Conservation (phyloP, 371 early-diverging fungal species). For the Batkoa obscura region DNA sequence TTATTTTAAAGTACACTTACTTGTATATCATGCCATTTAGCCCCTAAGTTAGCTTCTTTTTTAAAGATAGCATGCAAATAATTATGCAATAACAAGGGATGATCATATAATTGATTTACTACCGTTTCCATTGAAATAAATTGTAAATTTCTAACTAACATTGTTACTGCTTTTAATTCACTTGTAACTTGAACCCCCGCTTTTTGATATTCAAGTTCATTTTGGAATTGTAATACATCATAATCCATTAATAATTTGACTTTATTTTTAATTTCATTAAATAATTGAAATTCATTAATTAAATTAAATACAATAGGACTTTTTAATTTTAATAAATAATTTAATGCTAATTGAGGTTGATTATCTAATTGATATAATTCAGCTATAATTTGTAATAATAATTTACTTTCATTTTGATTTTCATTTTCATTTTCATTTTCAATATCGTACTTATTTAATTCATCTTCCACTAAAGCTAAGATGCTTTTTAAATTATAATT, state of each 20-base stretch:
- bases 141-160: slow-evolving; percentile 66
- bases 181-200: slow-evolving; percentile 8
- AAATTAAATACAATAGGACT: slow-evolving; percentile 49
- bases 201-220: slow-evolving; percentile 8
- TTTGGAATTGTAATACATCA: slow-evolving; percentile 27
- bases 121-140: slow-evolving; percentile 55
- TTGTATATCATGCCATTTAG: slow-evolving; percentile 65
- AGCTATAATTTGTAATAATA: too few relatives aligned
- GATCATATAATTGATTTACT: slow-evolving; percentile 34
- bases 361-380: slow-evolving; percentile 14
- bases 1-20: slow-evolving; percentile 8
- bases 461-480: too few relatives aligned
- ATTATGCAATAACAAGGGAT: slow-evolving; percentile 44
- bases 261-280: slow-evolving; percentile 52
- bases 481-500: too few relatives aligned
- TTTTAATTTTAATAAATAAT: slow-evolving; percentile 51
- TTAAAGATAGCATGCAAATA: slow-evolving; percentile 76
- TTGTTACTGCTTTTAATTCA: slow-evolving; percentile 36
- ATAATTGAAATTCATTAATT: slow-evolving; percentile 58
- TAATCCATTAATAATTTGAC: slow-evolving; percentile 63
- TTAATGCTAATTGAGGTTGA: slow-evolving; percentile 60
- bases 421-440: too few relatives aligned
- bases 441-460: too few relatives aligned
- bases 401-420: too few relatives aligned
- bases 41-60: slow-evolving; percentile 48